Conservation (phyloP, 192 early-diverging fungal genomes). For the Coemansia sp. region DNA sequence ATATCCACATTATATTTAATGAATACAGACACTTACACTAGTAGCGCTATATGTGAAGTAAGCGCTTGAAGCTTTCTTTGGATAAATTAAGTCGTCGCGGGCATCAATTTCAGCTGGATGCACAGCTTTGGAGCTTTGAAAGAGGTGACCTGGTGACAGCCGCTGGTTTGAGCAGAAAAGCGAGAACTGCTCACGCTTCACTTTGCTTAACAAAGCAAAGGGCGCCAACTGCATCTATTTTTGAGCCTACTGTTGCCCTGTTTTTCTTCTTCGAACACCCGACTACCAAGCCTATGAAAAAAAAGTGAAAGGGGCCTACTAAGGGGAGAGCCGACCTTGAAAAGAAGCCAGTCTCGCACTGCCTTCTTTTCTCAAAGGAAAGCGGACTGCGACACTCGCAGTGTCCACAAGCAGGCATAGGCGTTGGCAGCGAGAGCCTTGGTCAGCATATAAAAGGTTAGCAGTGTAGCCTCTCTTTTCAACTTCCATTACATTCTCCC, state of each 20-base stretch:
- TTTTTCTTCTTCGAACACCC: background rate
- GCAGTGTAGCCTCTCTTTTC: background rate
- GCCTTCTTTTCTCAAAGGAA: background rate
- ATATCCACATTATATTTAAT: background rate
- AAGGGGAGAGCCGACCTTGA: too few species aligned
- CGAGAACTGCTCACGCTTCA: background rate
- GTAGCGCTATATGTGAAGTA: background rate
- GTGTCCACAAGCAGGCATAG: background rate
- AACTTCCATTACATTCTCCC: background rate
- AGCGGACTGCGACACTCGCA: background rate
- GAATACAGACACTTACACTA: background rate
- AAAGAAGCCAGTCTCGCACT: background rate
- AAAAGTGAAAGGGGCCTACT: background rate
- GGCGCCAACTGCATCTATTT: background rate
- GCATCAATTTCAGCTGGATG: background rate
- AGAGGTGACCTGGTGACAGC: background rate
- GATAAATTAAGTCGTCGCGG: background rate
- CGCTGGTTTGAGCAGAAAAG: background rate
- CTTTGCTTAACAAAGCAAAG: background rate
- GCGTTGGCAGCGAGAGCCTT: background rate
- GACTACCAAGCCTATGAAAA: background rate
- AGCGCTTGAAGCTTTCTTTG: background rate
- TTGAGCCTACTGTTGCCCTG: background rate
- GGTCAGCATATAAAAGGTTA: background rate
- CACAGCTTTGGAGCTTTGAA: background rate